These are phyloP conservation scores for Linum usitatissimum DNA, from an alignment of 345 rosid species.

Conservation along the genomic window DNA sequence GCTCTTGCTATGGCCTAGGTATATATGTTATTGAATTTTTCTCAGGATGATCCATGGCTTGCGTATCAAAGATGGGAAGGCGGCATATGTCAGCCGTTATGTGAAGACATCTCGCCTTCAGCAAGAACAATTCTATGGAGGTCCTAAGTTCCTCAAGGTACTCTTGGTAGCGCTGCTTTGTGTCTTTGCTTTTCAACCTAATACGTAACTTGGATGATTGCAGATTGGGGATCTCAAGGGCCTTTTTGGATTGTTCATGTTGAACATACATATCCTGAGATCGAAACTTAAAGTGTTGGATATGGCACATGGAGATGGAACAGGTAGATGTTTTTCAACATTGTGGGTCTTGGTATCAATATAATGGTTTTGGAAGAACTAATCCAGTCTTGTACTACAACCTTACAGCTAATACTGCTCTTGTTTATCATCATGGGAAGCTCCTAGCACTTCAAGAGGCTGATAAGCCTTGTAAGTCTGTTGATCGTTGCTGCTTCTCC, in stretches of 20 bases:
- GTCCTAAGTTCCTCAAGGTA: constrained; percentile 85
- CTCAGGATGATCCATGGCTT: constrained; percentile 90
- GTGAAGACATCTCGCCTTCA: constrained; percentile 71
- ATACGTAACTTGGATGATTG: constrained; percentile 5
- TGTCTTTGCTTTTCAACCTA: neutral
- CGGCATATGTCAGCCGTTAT: constrained; percentile 72
- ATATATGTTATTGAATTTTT: neutral
- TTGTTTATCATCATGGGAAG: constrained; percentile 78
- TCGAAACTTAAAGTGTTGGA: constrained; percentile 61
- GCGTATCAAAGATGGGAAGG: constrained; percentile 81
- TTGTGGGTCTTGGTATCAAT: no score
- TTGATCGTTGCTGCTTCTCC: constrained; percentile 9
- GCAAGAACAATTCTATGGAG: constrained; percentile 82
- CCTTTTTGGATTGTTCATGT: constrained; percentile 68
- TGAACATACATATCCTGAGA: constrained; percentile 50
- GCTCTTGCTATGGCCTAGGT: neutral
- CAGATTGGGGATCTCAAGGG: constrained; percentile 93
- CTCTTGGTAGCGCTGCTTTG: neutral
- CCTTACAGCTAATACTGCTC: constrained; percentile 78
- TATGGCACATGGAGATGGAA: constrained; percentile 59
- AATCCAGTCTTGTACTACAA: neutral
- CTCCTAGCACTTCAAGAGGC: constrained; percentile 72
- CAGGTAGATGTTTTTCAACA: constrained; percentile 35
- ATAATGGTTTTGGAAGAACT: neutral
- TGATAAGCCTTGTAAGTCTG: constrained; percentile 78